Conservation (phyloP, 108 stramenopile genomes). For the Fistulifera solaris region DNA sequence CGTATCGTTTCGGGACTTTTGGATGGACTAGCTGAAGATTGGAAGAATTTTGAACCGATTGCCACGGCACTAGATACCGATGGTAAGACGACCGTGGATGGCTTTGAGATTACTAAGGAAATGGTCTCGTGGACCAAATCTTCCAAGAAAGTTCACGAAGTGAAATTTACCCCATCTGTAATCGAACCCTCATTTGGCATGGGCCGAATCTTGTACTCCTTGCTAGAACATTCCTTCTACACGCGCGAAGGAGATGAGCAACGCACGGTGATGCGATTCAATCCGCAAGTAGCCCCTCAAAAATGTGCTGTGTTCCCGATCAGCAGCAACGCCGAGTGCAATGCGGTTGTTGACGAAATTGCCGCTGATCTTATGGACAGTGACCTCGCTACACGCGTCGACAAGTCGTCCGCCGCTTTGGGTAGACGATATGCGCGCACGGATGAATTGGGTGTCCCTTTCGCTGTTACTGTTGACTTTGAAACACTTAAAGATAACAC, state of each 20-base stretch:
- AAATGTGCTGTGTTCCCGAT: constrained; percentile 95
- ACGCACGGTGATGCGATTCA: constrained; percentile 94
- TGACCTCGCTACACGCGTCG: constrained; percentile 81
- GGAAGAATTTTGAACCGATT: constrained; percentile 86
- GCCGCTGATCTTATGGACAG: constrained; percentile 71
- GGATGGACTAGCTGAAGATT: constrained; percentile 86
- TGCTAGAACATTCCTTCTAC: constrained; percentile 98
- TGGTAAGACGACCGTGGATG: constrained; percentile 82
- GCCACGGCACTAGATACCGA: constrained; percentile 78
- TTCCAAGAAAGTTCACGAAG: constrained; percentile 86
- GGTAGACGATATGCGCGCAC: constrained; percentile 92
- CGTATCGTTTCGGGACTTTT: constrained; percentile 85
- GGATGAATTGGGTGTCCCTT: constrained; percentile 99
- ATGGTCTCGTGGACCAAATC: constrained; percentile 87
- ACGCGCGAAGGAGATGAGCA: constrained; percentile 90
- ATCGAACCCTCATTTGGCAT: constrained; percentile 99
- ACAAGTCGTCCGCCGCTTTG: constrained; percentile 84
- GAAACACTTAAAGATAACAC: constrained; percentile 80
- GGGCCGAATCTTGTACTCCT: constrained; percentile 95
- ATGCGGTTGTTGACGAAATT: constrained; percentile 79
- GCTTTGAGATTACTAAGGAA: constrained; percentile 83
- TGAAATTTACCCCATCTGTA: constrained; percentile 96
- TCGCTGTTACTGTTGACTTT: constrained; percentile 98
- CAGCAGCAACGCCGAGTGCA: constrained; percentile 69
- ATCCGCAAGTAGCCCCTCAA: constrained; percentile 94